Conservation (phyloP, 1,284 basidiomycete species). For the Naganishia albida region DNA sequence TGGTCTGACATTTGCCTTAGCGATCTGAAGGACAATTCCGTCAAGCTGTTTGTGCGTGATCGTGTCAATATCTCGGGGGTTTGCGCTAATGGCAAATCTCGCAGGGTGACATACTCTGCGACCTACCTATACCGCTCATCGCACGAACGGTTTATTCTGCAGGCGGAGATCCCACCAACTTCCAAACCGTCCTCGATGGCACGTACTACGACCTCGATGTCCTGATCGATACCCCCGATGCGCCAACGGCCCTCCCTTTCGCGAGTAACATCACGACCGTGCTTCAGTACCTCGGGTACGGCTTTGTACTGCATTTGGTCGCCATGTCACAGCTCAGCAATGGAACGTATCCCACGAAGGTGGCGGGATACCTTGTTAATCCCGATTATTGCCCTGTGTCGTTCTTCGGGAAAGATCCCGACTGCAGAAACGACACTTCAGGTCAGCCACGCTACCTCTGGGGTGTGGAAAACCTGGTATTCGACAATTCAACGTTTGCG, state of each 20-base stretch:
- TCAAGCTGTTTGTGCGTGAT: conserved; percentile 1
- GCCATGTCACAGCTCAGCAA: not conserved
- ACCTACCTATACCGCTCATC: not conserved
- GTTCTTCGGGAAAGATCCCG: not conserved
- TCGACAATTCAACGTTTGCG: not conserved
- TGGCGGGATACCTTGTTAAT: not conserved
- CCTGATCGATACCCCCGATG: not conserved
- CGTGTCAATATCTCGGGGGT: not conserved
- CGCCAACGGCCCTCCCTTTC: not conserved
- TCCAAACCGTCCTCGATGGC: conserved; percentile 1
- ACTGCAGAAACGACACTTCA: not conserved
- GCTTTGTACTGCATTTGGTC: not conserved
- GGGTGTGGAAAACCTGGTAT: not conserved
- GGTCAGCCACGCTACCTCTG: not conserved
- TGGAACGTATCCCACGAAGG: conserved; percentile 1
- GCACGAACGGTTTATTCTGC: not conserved
- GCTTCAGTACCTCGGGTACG: not conserved
- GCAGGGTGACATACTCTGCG: not conserved
- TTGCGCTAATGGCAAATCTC: not conserved
- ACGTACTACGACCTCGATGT: conserved; percentile 7
- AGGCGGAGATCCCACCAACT: not conserved
- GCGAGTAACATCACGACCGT: not conserved
- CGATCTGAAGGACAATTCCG: not conserved
- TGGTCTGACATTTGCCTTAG: not conserved
- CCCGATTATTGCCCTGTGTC: not conserved